phyloP scores from a whole-genome alignment of 202 grass and related monocot species.

The Panicum virgatum region DNA sequence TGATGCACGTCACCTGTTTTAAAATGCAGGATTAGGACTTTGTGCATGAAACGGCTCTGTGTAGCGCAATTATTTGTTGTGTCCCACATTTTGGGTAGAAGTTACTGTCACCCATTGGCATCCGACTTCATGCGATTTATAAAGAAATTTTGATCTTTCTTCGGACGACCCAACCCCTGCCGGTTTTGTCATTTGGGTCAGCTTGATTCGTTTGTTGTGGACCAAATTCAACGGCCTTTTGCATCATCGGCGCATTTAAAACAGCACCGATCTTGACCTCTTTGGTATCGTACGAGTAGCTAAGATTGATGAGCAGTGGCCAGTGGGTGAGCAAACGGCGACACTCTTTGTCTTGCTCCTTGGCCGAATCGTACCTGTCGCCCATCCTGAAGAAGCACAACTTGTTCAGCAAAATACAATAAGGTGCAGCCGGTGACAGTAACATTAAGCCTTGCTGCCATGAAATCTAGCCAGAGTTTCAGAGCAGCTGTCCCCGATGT shows the following conservation, averaged over 20 bases:
- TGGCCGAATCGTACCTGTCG: neutral
- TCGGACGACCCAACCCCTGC: neutral
- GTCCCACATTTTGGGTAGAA: slow-evolving; percentile 11
- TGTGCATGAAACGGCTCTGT: neutral
- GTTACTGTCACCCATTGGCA: neutral
- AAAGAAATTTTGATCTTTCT: neutral
- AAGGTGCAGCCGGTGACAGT: slow-evolving; percentile 9
- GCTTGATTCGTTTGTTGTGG: slow-evolving; percentile 28
- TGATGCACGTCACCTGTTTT: slow-evolving; percentile 13
- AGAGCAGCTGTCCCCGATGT: neutral
- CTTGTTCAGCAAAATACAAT: neutral
- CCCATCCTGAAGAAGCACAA: neutral
- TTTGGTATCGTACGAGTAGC: slow-evolving; percentile 2
- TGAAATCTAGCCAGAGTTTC: neutral
- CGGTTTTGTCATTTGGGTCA: neutral
- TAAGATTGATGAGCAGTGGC: slow-evolving; percentile 9
- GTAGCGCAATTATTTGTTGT: neutral
- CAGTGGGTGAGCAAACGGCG: slow-evolving; percentile 32
- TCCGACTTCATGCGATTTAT: slow-evolving; percentile 4
- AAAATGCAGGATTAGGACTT: neutral
- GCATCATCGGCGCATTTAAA: neutral
- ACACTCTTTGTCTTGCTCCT: neutral
- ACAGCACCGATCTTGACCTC: neutral
- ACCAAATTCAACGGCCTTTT: slow-evolving; percentile 23
- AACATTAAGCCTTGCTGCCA: neutral